These are phyloP conservation scores for Aspergillus latus DNA, from an alignment of 2,329 filamentous ascomycete species.

Conservation along the genomic window DNA sequence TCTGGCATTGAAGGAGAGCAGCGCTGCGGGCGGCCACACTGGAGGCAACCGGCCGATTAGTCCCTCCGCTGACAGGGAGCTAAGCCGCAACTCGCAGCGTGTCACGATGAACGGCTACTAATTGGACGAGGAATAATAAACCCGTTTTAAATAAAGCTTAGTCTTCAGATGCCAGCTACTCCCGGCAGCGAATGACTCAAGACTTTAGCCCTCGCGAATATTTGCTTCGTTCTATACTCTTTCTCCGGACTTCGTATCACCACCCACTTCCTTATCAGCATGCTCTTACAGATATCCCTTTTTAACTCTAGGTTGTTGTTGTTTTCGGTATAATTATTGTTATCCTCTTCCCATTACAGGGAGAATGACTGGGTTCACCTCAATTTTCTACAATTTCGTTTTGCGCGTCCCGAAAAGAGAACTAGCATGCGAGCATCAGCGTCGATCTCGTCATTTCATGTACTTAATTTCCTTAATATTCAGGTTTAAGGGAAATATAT, in stretches of 20 bases:
- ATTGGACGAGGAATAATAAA: conserved; percentile 19
- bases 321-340: conserved; percentile 24
- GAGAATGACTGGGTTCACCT: conserved; percentile 25
- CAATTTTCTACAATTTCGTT: conserved; percentile 29
- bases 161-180: conserved; percentile 21
- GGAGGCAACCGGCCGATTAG: conserved; percentile 85
- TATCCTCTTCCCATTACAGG: conserved; percentile 18
- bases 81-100: conserved; percentile 95
- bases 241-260: conserved; percentile 22
- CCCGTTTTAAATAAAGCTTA: conserved; percentile 21
- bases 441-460: conserved; percentile 32
- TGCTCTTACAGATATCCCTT: conserved; percentile 42
- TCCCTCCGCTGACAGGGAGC: conserved; percentile 87
- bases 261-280: conserved; percentile 33
- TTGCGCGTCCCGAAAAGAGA: conserved; percentile 28
- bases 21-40: conserved; percentile 71
- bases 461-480: conserved; percentile 39
- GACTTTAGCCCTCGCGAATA: conserved; percentile 20
- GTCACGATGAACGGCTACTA: conserved; percentile 99
- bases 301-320: conserved; percentile 28
- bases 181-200: conserved; percentile 16
- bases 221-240: conserved; percentile 15
- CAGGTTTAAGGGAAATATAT: conserved; percentile 28
- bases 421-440: conserved; percentile 29
- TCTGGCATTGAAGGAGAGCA: conserved; percentile 96